Evolutionary conservation across 495 filamentous ascomycete species (phyloP), one percentile per base, ranked within the genome.

Genomic region (Lentithecium fluviatile): DNA sequence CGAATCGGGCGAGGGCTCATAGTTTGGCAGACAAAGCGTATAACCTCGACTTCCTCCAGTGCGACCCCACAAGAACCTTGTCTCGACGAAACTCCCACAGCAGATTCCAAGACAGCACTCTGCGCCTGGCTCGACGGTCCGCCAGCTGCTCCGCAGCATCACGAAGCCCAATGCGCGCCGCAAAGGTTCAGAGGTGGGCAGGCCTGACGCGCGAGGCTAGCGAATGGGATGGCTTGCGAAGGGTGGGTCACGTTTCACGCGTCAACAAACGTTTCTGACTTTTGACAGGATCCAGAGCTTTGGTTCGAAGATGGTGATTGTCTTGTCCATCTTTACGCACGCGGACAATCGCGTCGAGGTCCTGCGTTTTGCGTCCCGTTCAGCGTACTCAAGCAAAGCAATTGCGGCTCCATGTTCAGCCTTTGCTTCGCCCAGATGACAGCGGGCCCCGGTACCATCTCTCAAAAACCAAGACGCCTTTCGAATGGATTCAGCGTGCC

Each of bases 221-320:
- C 15, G 66, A 73, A 24, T 85, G 83, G 83, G 79, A 85, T 66
- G 75, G 72, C 25, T 64, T 85, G 20, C 70, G 76, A 67, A 78
- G 73, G 64, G 83, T 84, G 71, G 64, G 77, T 47, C 20, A 17
- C 10, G 10, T 24, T n/a, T 25, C 1, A 13, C 19, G 1, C 25
- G 17, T 24, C n/a, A n/a, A 42, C 12, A 43, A 19, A 32, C 48
- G 8, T 6, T 42, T 15, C 56, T 65, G 40, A 62, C 40, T n/a
- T 42, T 43, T 11, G 40, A 24, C 34, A 81, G 79, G 86, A 89
- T 68, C 73, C 80, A 13, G 84, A 88, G 55, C 75, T 89, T 13
- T 89, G 83, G 84, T 77, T 75, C 70, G 73, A 77, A 0, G 71
- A 82, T 55, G 86, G 82, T 11, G 80, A 88, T 67, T 88, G 85